phyloP scores from a whole-genome alignment of 306 rosid genomes.

The Cicer bijugum region DNA sequence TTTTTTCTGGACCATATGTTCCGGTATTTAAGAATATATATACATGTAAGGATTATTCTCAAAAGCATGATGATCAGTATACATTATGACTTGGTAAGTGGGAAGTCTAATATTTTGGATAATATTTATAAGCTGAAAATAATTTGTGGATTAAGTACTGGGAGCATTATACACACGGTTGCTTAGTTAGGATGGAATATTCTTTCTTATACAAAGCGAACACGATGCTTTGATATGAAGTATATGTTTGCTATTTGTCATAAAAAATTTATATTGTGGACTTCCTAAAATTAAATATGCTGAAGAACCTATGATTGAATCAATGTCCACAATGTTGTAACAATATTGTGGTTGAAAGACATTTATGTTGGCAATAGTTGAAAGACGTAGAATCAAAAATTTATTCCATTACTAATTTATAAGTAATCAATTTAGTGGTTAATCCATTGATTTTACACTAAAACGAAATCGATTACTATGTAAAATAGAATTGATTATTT shows the following conservation, averaged over 20 bases:
- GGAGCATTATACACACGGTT: no score
- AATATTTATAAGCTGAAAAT: no score
- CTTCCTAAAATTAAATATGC: slow-evolving; percentile 4
- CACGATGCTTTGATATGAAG: background rate
- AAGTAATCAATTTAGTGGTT: no score
- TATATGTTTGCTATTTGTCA: background rate
- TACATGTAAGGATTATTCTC: background rate
- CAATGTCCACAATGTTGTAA: no score
- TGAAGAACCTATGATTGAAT: background rate
- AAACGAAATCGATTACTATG: background rate
- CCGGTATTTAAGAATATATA: background rate
- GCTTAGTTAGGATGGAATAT: no score
- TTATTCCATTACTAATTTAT: no score
- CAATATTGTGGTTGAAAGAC: background rate
- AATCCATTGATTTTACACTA: background rate
- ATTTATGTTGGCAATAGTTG: background rate
- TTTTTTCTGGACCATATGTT: background rate
- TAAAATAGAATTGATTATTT: no score
- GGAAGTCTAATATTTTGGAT: no score
- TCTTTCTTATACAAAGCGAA: background rate
- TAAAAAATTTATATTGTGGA: background rate
- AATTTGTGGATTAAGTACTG: no score
- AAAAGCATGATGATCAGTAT: background rate
- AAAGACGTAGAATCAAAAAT: no score
- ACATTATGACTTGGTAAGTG: background rate